Conservation (phyloP, 495 filamentous ascomycete genomes). For the Xylaria intraflava region DNA sequence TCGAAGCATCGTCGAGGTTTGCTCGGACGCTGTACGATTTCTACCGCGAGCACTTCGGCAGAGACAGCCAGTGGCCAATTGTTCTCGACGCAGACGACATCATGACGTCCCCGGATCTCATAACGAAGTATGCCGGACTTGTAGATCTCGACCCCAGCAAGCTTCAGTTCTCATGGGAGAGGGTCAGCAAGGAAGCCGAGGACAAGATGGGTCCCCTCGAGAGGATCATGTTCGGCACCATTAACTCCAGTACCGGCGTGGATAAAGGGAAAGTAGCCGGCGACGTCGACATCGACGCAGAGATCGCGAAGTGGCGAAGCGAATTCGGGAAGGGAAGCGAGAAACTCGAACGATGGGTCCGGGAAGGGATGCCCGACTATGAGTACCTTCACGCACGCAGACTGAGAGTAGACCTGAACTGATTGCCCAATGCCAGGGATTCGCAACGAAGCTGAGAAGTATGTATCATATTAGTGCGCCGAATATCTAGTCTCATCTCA, state of each 20-base stretch:
- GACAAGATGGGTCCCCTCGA: not conserved
- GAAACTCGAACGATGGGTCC: slow-evolving; percentile 32
- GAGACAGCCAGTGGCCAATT: slow-evolving; percentile 22
- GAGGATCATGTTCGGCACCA: slow-evolving; percentile 27
- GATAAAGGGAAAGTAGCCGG: slow-evolving; percentile 31
- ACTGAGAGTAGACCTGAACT: too few relatives aligned
- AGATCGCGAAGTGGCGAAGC: slow-evolving; percentile 39
- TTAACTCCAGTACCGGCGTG: slow-evolving; percentile 32
- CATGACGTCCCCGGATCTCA: slow-evolving; percentile 29
- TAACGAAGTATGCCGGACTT: slow-evolving; percentile 27
- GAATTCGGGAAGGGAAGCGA: slow-evolving; percentile 40
- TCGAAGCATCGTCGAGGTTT: slow-evolving; percentile 28
- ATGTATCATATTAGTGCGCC: too few relatives aligned
- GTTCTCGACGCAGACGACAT: slow-evolving; percentile 44
- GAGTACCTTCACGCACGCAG: slow-evolving; percentile 38
- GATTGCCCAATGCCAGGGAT: too few relatives aligned
- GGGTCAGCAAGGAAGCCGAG: slow-evolving; percentile 13
- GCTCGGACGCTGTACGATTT: slow-evolving; percentile 33
- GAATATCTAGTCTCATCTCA: too few relatives aligned
- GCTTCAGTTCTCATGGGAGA: slow-evolving; percentile 36
- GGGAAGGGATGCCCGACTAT: slow-evolving; percentile 42
- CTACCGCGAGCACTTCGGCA: slow-evolving; percentile 20
- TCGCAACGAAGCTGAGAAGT: too few relatives aligned
- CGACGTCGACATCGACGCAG: slow-evolving; percentile 31
- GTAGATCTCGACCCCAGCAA: slow-evolving; percentile 30